These are phyloP conservation scores for Acacia pycnantha DNA, from an alignment of 331 rosid genomes.

Conservation along the genomic window DNA sequence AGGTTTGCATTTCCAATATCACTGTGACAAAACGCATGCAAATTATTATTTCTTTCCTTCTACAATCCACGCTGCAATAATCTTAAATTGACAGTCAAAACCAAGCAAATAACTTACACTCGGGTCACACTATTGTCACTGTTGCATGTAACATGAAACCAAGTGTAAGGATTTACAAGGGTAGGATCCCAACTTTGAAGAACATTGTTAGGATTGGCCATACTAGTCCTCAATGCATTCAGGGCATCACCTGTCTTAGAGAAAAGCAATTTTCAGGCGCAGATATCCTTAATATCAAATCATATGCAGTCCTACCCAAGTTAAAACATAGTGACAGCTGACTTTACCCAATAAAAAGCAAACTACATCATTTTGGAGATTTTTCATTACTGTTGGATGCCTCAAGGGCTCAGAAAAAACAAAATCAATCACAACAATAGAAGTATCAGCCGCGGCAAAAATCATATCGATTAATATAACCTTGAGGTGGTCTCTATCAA, in stretches of 20 bases:
- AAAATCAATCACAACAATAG: slow-evolving; percentile 30
- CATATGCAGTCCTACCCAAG: not conserved
- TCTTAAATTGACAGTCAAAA: not conserved
- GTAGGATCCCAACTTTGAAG: slow-evolving; percentile 79
- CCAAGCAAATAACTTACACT: slow-evolving; percentile 47
- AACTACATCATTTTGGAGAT: not conserved
- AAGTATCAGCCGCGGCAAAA: slow-evolving; percentile 28
- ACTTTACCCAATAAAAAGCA: not conserved
- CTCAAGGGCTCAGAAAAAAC: slow-evolving; percentile 34
- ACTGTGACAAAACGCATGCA: slow-evolving; percentile 37
- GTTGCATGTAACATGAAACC: slow-evolving; percentile 67
- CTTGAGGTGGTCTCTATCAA: slow-evolving; percentile 28
- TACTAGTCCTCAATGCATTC: slow-evolving; percentile 44
- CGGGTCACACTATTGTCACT: slow-evolving; percentile 55
- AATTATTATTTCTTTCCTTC: not conserved
- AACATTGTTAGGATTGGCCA: slow-evolving; percentile 64
- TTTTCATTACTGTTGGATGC: slow-evolving; percentile 37
- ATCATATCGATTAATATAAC: slow-evolving; percentile 40
- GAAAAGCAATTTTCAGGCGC: slow-evolving; percentile 20
- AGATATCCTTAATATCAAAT: slow-evolving; percentile 18
- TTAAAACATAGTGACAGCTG: not conserved
- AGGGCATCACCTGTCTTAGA: slow-evolving; percentile 57
- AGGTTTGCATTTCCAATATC: slow-evolving; percentile 97
- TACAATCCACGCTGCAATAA: not conserved
- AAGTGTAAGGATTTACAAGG: slow-evolving; percentile 72